Base-by-base conservation (phyloP, 164 flowering plant species). In the Echeveria elegans region DNA sequence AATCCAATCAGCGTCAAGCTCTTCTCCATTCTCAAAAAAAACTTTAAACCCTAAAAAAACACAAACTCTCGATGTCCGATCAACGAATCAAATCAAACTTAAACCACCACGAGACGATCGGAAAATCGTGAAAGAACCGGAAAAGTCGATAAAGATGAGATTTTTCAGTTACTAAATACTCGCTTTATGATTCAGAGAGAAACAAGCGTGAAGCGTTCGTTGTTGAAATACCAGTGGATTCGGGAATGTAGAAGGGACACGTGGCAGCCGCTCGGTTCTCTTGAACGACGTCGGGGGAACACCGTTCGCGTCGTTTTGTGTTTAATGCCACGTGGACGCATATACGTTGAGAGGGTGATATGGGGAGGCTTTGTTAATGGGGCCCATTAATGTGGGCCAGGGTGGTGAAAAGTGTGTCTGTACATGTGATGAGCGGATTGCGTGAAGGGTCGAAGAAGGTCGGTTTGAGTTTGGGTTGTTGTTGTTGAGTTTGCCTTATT, bases 1-100 rank as follows among this genome's bases (percentile, higher is more conserved):
- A 87, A 58, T 34, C 83, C 89, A 60, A 88, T 83, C 60, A 91
- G 80, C 18, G 93, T 87, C 9, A 15, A 31, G 28, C 12, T 67
- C 70, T 75, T 84, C 84, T 53, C 60, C 60, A 53, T 53, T 48
- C 2, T 48, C 15, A 34, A 34, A 34, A 34, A 34, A 34, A 34
- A 34, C 2, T 34, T 7, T 3, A 34, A 34, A 34, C 37, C 37
- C 37, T 34, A 34, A 34, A 34, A 3, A 34, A 34, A 23, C 6
- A 45, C 21, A n/a, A 45, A 15, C 50, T 45, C 50, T n/a, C 50
- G n/a, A 34, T 34, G 5, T 34, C 37, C 37, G 37, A 34, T 34
- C 37, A 34, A 21, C n/a, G n/a, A n/a, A n/a, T n/a, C 37, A 7
- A 34, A 3, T 7, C 5, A 7, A 34, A 34, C 37, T 7, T 7